Evolutionary conservation across 2,329 filamentous ascomycete species (phyloP).

Genomic region (Sporothrix mexicana): DNA sequence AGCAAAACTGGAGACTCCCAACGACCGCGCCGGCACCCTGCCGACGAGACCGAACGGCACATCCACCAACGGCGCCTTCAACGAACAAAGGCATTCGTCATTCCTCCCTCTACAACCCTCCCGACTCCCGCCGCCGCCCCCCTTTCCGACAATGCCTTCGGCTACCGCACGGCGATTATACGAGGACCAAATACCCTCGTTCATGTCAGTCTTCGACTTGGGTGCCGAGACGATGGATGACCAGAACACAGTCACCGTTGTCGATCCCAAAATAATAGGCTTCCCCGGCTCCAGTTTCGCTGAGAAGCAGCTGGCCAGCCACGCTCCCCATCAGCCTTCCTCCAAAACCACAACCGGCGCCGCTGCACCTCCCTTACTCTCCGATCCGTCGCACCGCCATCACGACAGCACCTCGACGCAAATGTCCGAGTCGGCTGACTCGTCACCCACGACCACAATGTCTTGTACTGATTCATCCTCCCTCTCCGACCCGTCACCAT

Average conservation of each 20-base stretch:
- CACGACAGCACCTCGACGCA: conserved; percentile 79
- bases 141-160: conserved; percentile 61
- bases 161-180: conserved; percentile 65
- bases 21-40: conserved; percentile 27
- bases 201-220: conserved; percentile 76
- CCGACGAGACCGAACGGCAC: conserved; percentile 23
- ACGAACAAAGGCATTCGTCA: conserved; percentile 5
- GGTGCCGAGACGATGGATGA: conserved; percentile 63
- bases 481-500: conserved; percentile 87
- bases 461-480: conserved; percentile 92
- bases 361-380: conserved; percentile 42
- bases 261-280: conserved; percentile 59
- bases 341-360: neutral
- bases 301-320: conserved; percentile 45
- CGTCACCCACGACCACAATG: conserved; percentile 91
- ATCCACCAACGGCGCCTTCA: neutral
- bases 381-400: conserved; percentile 68
- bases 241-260: conserved; percentile 59
- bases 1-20: conserved; percentile 26
- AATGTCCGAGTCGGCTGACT: conserved; percentile 83
- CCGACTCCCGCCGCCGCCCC: neutral
- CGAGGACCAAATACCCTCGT: conserved; percentile 74
- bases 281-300: conserved; percentile 49
- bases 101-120: neutral
- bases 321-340: conserved; percentile 41